Base-by-base conservation (phyloP, 2,329 filamentous ascomycete genomes). In the Parasarocladium wereldwijsianum region DNA sequence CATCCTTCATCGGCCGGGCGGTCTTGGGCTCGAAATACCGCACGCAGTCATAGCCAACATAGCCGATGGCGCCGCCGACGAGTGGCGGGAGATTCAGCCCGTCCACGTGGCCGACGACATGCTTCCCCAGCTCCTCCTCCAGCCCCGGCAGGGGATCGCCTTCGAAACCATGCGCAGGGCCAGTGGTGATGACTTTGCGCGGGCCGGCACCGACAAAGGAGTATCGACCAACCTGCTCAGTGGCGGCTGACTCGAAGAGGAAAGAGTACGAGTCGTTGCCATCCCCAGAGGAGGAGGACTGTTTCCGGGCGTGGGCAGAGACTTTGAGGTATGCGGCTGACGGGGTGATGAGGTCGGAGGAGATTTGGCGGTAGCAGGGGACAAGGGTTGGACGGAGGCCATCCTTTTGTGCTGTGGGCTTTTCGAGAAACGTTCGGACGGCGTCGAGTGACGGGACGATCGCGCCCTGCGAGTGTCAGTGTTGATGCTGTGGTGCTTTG, bases 21-120 rank as follows among this genome's bases (percentile, higher is more conserved):
- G 90, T 96, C 66, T 86, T 92, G 37, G 90, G 90, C 63, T 98
- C 90, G 43, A 98, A 98, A 57, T 96, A 96, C 47, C 78, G 76
- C 44, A 98, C 83, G 53, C 90, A 98, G 51, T 98, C 90, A 49
- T 98, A 98, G 31, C 86, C 86, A 5, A 96, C 84, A 52, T 96
- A 98, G 35, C 90, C 90, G 44, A 98, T 84, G 9, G 86, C 90
- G 29, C 90, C 90, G 23, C 86, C 90, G 0, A 82, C 83, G 57
- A 98, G 62, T 16, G 83, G 81, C 30, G 90, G 90, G 21, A 98
- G 66, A 43, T 70, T 70, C 45, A 96, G 60, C 1, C 76, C 82
- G 1, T 90, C 86, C 4, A 98, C 72, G 23, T 81, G 70, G 19
- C 85, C 80, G 38, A 94, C 82, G 16, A 82, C 70, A 51, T 76